These are phyloP conservation scores for Colletotrichum endophyticum DNA, from an alignment of 2,329 filamentous ascomycete species.

Conservation along the genomic window DNA sequence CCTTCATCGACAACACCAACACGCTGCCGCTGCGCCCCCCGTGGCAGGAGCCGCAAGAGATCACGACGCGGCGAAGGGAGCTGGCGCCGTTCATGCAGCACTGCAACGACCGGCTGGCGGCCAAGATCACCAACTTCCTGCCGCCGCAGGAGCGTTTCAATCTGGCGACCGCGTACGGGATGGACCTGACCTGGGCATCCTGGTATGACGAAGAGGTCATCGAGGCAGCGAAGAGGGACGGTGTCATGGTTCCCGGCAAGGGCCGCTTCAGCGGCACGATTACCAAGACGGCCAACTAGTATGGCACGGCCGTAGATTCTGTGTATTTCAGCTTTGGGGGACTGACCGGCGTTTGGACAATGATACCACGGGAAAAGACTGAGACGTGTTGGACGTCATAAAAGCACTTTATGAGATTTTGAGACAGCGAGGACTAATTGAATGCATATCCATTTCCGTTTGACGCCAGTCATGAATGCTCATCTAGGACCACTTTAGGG, in stretches of 20 bases:
- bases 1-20: conserved; percentile 39
- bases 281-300: conserved; percentile 1
- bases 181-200: conserved; percentile 40
- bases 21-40: conserved; percentile 30
- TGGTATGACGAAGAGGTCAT: conserved; percentile 35
- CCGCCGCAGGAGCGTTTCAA: conserved; percentile 29
- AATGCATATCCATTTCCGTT: conserved; percentile 33
- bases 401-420: background rate
- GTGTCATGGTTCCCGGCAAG: conserved; percentile 36
- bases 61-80: conserved; percentile 6
- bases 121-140: conserved; percentile 35
- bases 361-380: background rate
- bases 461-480: conserved; percentile 13
- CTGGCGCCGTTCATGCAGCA: conserved; percentile 36
- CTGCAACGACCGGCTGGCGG: conserved; percentile 40
- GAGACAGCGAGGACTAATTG: conserved; percentile 21
- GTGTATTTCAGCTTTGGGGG: background rate
- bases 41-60: conserved; percentile 12
- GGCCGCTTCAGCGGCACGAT: conserved; percentile 46
- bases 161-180: conserved; percentile 35
- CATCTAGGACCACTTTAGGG: background rate
- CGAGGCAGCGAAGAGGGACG: conserved; percentile 39
- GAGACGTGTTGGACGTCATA: background rate
- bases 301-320: background rate
- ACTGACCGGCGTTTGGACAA: background rate